Conservation (phyloP, 805 yeast genomes). For the Teunomyces stri region DNA sequence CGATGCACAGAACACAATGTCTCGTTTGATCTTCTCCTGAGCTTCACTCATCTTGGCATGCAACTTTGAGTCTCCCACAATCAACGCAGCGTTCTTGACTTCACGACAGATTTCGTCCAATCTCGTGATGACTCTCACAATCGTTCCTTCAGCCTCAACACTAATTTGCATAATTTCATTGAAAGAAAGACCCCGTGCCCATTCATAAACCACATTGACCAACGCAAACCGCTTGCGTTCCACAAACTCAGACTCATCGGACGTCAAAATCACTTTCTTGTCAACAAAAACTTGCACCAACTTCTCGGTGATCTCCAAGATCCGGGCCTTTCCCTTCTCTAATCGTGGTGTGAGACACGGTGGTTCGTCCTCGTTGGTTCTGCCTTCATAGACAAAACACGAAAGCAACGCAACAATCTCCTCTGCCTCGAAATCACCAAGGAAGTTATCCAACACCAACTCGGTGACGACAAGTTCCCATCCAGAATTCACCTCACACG, state of each 20-base stretch:
- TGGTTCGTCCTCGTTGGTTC: slow-evolving; percentile 60
- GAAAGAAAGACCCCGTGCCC: slow-evolving; percentile 95
- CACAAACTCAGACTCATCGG: slow-evolving; percentile 81
- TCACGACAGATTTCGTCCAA: slow-evolving; percentile 94
- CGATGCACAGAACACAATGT: slow-evolving; percentile 95
- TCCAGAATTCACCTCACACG: slow-evolving; percentile 88
- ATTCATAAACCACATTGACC: slow-evolving; percentile 92
- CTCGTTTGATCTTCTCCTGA: slow-evolving; percentile 93
- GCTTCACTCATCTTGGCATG: slow-evolving; percentile 89
- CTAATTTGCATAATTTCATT: slow-evolving; percentile 87
- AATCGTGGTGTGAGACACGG: slow-evolving; percentile 73
- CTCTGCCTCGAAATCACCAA: slow-evolving; percentile 91
- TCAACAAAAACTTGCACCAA: slow-evolving; percentile 60
- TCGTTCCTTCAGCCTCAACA: slow-evolving; percentile 92
- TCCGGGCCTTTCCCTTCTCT: slow-evolving; percentile 63
- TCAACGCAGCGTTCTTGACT: slow-evolving; percentile 88
- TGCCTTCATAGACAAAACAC: slow-evolving; percentile 90
- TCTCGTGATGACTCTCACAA: slow-evolving; percentile 92
- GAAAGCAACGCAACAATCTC: slow-evolving; percentile 95
- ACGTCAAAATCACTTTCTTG: slow-evolving; percentile 71
- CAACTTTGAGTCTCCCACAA: slow-evolving; percentile 89
- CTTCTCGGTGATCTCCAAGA: slow-evolving; percentile 65
- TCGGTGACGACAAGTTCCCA: slow-evolving; percentile 91
- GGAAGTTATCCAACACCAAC: slow-evolving; percentile 82
- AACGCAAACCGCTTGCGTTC: slow-evolving; percentile 85